Evolutionary conservation across 768 basidiomycete genomes (phyloP).

Genomic region (Serendipita vermifera): DNA sequence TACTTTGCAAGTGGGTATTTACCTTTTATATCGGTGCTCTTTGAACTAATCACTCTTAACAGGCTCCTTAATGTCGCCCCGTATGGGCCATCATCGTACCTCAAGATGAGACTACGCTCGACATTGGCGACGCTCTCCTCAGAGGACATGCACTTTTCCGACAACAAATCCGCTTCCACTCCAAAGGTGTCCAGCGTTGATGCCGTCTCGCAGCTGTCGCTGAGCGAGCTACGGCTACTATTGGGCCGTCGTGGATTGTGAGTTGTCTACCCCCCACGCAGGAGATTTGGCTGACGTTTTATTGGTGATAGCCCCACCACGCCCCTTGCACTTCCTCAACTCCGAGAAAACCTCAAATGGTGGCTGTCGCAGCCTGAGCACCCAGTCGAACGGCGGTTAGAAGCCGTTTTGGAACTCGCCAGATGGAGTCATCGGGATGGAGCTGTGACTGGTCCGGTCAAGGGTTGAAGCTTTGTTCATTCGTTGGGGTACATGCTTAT

Average conservation of each 20-base stretch:
- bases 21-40: neutral
- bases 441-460: neutral
- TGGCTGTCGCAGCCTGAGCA: neutral
- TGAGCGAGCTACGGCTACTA: neutral
- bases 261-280: neutral
- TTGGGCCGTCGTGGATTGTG: constrained; percentile 6
- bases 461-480: too few species aligned
- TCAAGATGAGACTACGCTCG: neutral
- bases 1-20: neutral
- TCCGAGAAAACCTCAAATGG: constrained; percentile 2
- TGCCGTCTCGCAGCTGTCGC: neutral
- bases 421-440: neutral
- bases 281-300: neutral
- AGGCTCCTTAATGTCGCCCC: neutral
- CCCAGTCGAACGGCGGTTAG: neutral
- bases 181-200: neutral
- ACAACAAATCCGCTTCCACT: neutral
- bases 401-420: neutral
- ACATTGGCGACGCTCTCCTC: neutral
- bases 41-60: neutral
- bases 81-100: constrained; percentile 2
- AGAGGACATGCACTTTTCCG: neutral
- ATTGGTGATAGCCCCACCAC: neutral
- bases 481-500: too few species aligned
- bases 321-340: constrained; percentile 2